Percentiles rank a stretch among this genome's conserved stretches.
Evolutionary conservation across 2,329 filamentous ascomycete genomes (phyloP).

Genomic region (Chlorencoelia australis): DNA sequence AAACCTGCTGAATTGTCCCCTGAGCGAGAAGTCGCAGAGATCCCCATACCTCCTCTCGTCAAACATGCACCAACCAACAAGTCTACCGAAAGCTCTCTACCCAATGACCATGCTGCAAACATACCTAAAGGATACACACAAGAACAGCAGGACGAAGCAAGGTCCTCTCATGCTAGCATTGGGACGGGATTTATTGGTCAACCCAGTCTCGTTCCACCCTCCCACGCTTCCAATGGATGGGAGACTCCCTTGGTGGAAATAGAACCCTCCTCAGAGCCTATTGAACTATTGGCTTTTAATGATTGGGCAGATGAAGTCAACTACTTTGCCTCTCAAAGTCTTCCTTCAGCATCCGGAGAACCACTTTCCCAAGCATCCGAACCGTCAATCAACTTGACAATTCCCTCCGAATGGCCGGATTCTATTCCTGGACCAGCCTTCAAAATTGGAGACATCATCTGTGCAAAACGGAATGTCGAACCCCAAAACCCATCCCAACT

Average conservation of each 20-base stretch:
- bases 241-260: constrained; percentile 1
- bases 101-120: no score
- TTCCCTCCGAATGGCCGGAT: neutral
- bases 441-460: constrained; percentile 7
- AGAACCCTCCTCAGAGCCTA: neutral
- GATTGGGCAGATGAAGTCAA: constrained; percentile 13
- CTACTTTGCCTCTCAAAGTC: neutral
- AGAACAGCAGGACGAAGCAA: constrained; percentile 17
- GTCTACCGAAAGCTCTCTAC: no score
- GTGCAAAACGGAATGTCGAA: constrained; percentile 1
- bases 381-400: neutral
- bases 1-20: no score
- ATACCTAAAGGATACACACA: constrained; percentile 13
- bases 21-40: no score
- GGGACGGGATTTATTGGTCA: constrained; percentile 15
- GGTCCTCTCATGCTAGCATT: constrained; percentile 10
- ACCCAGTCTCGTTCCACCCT: constrained; percentile 9
- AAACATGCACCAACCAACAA: no score
- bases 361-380: neutral
- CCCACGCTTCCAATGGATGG: neutral
- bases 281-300: constrained; percentile 8
- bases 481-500: constrained; percentile 7
- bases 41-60: no score
- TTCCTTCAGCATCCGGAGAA: neutral
- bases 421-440: neutral